Evolutionary conservation across 2,329 filamentous ascomycete species (phyloP).

Genomic region (Pyrenophora teres): DNA sequence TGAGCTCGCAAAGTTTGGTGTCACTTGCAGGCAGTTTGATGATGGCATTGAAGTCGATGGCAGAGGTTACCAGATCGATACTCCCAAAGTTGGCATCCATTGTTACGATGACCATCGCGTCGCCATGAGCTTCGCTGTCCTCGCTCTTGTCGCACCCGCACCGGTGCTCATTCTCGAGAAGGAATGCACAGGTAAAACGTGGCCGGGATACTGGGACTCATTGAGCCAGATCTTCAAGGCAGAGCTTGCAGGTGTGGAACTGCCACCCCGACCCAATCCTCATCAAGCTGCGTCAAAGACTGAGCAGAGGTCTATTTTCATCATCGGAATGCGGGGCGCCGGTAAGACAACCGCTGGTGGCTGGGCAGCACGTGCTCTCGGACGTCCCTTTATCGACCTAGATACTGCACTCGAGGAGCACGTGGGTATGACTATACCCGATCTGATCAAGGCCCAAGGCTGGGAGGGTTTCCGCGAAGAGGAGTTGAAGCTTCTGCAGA

Average conservation of each 20-base stretch:
- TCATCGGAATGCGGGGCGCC: conserved; percentile 96
- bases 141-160: conserved; percentile 72
- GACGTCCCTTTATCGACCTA: conserved; percentile 80
- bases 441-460: conserved; percentile 77
- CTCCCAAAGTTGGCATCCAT: conserved; percentile 68
- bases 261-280: conserved; percentile 42
- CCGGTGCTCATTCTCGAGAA: conserved; percentile 82
- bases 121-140: conserved; percentile 96
- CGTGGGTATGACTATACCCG: conserved; percentile 76
- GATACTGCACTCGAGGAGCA: conserved; percentile 83
- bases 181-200: conserved; percentile 95
- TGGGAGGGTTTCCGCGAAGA: conserved; percentile 88
- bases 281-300: conserved; percentile 32
- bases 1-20: conserved; percentile 90
- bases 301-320: conserved; percentile 74
- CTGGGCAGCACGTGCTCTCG: conserved; percentile 78
- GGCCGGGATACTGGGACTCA: conserved; percentile 98
- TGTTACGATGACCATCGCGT: conserved; percentile 98
- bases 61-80: conserved; percentile 56
- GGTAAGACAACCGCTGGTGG: conserved; percentile 93
- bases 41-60: conserved; percentile 85
- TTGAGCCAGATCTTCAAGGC: conserved; percentile 79
- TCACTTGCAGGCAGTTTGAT: conserved; percentile 82
- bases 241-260: conserved; percentile 74
- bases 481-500: conserved; percentile 75